Percentiles rank a stretch among this genome's conserved stretches.
Evolutionary conservation across 2,329 filamentous ascomycete genomes (phyloP).

Genomic region (Colletotrichum costaricense): DNA sequence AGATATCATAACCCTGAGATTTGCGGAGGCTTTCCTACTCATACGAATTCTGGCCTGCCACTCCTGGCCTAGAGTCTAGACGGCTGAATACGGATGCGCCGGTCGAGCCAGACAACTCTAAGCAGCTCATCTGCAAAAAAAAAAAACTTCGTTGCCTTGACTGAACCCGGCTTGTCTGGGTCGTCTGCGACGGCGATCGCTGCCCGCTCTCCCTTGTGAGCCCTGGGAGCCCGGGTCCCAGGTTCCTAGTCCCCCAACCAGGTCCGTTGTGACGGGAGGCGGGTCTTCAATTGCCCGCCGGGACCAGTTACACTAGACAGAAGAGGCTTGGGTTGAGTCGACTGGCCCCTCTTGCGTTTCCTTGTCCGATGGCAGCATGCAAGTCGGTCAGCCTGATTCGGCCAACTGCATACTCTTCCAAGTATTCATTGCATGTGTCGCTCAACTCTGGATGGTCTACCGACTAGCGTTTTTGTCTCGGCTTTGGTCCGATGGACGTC

Average conservation of each 20-base stretch:
- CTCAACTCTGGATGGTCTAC: not conserved
- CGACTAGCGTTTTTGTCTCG: not conserved
- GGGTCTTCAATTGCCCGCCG: conserved; percentile 30
- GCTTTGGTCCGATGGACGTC: not conserved
- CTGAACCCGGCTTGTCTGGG: not conserved
- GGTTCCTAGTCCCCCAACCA: conserved; percentile 11
- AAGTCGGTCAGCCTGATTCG: conserved; percentile 14
- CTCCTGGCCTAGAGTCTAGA: not conserved
- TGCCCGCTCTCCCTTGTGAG: conserved; percentile 23
- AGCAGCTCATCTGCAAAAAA: conserved; percentile 1
- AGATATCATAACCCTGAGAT: not conserved
- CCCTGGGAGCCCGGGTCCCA: conserved; percentile 29
- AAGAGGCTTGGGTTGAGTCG: conserved; percentile 25
- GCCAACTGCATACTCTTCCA: conserved; percentile 1
- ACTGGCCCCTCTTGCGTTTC: conserved; percentile 1
- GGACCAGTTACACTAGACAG: conserved; percentile 24
- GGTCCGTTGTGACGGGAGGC: conserved; percentile 21
- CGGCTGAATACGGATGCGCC: not conserved
- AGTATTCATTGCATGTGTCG: conserved; percentile 2
- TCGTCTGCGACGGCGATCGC: conserved; percentile 31
- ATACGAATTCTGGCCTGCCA: not conserved
- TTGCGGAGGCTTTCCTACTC: not conserved
- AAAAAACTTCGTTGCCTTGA: conserved; percentile 14
- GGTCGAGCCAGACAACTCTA: not conserved
- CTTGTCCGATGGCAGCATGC: conserved; percentile 19